Percentiles rank a stretch among this genome's conserved stretches.
Conservation (phyloP, 768 basidiomycete species). For the Tremella fuciformis region DNA sequence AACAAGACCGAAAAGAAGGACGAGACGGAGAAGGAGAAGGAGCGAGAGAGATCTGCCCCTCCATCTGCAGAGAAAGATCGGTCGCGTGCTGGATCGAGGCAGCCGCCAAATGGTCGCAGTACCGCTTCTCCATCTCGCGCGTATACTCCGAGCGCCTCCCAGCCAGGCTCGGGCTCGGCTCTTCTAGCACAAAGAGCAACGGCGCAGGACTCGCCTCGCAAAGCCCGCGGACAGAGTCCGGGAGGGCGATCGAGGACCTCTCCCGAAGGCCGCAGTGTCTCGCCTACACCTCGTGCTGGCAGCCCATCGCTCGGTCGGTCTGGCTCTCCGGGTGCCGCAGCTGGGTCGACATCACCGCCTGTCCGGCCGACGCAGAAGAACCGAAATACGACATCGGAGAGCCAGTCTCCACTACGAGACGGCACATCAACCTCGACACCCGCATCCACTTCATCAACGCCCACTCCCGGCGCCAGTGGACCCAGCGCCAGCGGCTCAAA, state of each 20-base stretch:
- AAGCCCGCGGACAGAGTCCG: constrained; percentile 18
- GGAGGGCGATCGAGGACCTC: constrained; percentile 21
- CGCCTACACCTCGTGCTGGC: constrained; percentile 4
- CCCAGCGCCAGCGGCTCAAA: constrained; percentile 5
- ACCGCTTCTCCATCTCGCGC: constrained; percentile 9
- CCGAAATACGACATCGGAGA: constrained; percentile 1
- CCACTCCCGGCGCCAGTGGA: constrained; percentile 3
- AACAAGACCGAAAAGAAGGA: constrained; percentile 8
- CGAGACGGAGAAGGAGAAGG: background rate
- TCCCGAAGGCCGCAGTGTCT: constrained; percentile 19
- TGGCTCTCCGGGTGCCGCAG: constrained; percentile 3
- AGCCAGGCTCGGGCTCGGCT: constrained; percentile 39
- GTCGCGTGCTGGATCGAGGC: constrained; percentile 1
- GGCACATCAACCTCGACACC: background rate
- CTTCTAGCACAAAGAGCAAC: constrained; percentile 40
- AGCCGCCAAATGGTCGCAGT: constrained; percentile 6
- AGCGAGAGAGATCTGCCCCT: background rate
- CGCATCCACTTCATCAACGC: constrained; percentile 2
- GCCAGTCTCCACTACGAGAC: background rate
- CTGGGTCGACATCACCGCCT: background rate
- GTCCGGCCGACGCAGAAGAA: constrained; percentile 1
- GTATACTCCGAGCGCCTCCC: constrained; percentile 33
- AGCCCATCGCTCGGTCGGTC: background rate
- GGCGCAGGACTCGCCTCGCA: constrained; percentile 27
- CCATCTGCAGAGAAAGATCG: background rate